These are phyloP conservation scores for Calonectria pseudoturangicola DNA, from an alignment of 2,329 filamentous ascomycete species.

Conservation along the genomic window DNA sequence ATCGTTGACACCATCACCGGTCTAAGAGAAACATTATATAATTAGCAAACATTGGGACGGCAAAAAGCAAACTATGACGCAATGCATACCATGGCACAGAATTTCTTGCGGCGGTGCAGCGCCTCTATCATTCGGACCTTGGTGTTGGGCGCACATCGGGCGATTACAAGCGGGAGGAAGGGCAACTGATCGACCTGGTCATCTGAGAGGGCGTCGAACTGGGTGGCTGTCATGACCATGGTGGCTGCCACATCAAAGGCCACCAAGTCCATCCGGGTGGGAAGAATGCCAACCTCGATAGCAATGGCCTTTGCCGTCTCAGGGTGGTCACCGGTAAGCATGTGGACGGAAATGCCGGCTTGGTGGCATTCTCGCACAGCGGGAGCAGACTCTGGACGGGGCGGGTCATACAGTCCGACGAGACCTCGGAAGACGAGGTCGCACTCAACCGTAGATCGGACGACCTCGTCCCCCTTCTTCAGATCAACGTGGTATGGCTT, in stretches of 20 bases:
- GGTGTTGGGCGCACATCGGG: constrained; percentile 81
- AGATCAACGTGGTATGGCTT: constrained; percentile 65
- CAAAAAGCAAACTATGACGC: neutral
- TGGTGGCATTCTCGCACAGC: constrained; percentile 75
- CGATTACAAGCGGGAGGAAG: constrained; percentile 80
- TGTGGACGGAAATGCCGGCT: constrained; percentile 79
- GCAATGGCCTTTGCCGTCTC: constrained; percentile 80
- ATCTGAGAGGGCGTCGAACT: constrained; percentile 80
- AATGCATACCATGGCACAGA: constrained; percentile 76
- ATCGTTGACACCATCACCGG: constrained; percentile 85
- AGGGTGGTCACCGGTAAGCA: constrained; percentile 82
- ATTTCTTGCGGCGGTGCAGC: constrained; percentile 78
- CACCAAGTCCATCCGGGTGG: constrained; percentile 69
- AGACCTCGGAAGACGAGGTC: constrained; percentile 80
- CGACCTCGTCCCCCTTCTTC: constrained; percentile 64
- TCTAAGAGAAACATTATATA: constrained; percentile 59
- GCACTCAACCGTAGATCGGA: constrained; percentile 69
- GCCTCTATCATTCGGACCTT: constrained; percentile 87
- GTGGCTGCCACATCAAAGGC: constrained; percentile 73
- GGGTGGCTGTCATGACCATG: constrained; percentile 79
- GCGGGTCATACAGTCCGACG: constrained; percentile 84
- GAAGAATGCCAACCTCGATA: constrained; percentile 77
- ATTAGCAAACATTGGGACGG: neutral
- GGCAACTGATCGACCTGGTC: constrained; percentile 78
- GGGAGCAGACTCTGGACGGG: constrained; percentile 78